These are phyloP conservation scores for Fraxinus dipetala DNA, from an alignment of 305 asterid genomes.

Conservation along the genomic window DNA sequence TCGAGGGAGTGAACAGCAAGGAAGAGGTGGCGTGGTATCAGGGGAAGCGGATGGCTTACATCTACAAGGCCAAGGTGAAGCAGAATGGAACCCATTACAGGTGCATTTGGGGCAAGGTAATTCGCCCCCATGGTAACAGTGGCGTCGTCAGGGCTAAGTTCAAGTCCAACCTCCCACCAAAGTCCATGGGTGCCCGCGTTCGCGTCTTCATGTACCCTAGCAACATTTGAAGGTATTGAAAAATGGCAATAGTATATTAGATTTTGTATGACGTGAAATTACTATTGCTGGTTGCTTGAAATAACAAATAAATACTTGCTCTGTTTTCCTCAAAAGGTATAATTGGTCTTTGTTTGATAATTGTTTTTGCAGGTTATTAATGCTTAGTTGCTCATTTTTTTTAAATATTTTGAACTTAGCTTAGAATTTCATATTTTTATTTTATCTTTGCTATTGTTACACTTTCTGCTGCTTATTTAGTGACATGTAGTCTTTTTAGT, in stretches of 20 bases:
- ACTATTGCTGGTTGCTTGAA: neutral
- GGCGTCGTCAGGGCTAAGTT: slow-evolving; percentile 80
- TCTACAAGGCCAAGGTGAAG: slow-evolving; percentile 91
- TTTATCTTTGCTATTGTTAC: neutral
- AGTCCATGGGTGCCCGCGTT: slow-evolving; percentile 74
- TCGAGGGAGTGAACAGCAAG: slow-evolving; percentile 84
- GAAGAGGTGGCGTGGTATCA: slow-evolving; percentile 85
- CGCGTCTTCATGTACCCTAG: slow-evolving; percentile 86
- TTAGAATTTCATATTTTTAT: too few species aligned
- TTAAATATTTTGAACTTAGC: neutral
- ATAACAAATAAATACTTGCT: neutral
- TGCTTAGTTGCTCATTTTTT: neutral
- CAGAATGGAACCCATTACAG: slow-evolving; percentile 74
- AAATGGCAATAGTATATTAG: neutral
- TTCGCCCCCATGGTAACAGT: slow-evolving; percentile 81
- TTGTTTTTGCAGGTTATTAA: neutral
- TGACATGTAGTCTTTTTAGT: neutral
- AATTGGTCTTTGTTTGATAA: neutral
- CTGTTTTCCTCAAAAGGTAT: neutral
- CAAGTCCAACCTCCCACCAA: slow-evolving; percentile 75
- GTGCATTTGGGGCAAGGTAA: slow-evolving; percentile 86
- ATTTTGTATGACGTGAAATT: neutral
- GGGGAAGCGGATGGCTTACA: slow-evolving; percentile 81
- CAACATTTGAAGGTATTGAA: slow-evolving; percentile 40
- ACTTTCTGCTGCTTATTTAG: neutral